Conservation (phyloP, 2,329 filamentous ascomycete species). For the Ophiocordyceps robertsii region DNA sequence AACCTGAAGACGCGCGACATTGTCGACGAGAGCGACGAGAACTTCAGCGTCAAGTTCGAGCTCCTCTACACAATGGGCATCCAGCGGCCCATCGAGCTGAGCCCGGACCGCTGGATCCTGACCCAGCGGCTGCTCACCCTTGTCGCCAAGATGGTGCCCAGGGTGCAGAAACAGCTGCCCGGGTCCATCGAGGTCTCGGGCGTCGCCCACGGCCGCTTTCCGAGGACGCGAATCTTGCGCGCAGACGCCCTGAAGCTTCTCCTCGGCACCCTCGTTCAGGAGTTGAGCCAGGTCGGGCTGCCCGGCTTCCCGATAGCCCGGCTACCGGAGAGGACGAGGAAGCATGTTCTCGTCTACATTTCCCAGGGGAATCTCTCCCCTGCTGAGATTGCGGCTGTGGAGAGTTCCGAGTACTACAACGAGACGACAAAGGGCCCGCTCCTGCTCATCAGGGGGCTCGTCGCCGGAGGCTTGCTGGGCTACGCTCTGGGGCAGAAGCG, state of each 20-base stretch:
- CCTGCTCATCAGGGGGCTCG: conserved; percentile 35
- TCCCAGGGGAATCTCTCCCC: not conserved
- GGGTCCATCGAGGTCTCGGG: conserved; percentile 26
- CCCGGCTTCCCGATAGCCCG: not conserved
- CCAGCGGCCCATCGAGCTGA: conserved; percentile 33
- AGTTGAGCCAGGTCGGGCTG: not conserved
- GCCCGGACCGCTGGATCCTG: conserved; percentile 39
- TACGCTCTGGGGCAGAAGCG: conserved; percentile 41
- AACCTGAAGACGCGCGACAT: conserved; percentile 33
- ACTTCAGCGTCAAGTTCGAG: conserved; percentile 43
- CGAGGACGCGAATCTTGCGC: conserved; percentile 21
- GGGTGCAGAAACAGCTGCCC: conserved; percentile 17
- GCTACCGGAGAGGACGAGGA: not conserved
- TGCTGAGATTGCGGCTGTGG: not conserved
- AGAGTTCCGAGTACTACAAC: conserved; percentile 13
- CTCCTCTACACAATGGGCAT: conserved; percentile 46
- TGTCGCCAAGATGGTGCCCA: conserved; percentile 16
- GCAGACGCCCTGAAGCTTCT: not conserved
- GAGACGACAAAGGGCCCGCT: conserved; percentile 17
- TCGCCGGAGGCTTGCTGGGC: conserved; percentile 36
- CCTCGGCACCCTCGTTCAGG: not conserved
- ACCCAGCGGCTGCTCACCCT: conserved; percentile 38
- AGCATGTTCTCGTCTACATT: not conserved
- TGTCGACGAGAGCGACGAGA: conserved; percentile 50
- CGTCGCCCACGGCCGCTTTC: conserved; percentile 22